Percentiles rank a stretch among this genome's conserved stretches.
These are phyloP conservation scores for Pilobolus umbonatus DNA, from an alignment of 192 early-diverging fungal genomes.

Conservation along the genomic window DNA sequence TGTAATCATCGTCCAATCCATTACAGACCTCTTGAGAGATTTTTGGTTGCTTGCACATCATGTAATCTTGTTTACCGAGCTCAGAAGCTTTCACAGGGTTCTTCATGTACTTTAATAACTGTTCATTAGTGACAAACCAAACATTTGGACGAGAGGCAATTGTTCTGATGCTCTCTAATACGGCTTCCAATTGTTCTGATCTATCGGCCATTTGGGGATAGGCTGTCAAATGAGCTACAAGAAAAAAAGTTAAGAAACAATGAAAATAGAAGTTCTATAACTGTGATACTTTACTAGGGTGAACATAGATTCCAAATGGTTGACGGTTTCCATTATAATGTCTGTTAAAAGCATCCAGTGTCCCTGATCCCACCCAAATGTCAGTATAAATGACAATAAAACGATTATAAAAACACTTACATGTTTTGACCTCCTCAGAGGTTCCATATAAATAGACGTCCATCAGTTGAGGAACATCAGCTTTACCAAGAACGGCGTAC, in stretches of 20 bases:
- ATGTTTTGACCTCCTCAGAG: conserved; percentile 26
- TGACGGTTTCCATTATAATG: conserved; percentile 45
- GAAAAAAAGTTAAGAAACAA: conserved; percentile 20
- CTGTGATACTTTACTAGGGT: conserved; percentile 31
- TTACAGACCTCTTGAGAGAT: conserved; percentile 65
- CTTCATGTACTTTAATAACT: conserved; percentile 68
- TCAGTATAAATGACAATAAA: no score
- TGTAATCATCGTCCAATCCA: conserved; percentile 53
- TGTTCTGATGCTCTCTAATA: conserved; percentile 45
- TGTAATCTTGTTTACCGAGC: conserved; percentile 56
- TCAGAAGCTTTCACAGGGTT: conserved; percentile 67
- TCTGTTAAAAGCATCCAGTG: conserved; percentile 33
- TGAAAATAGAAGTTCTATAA: not conserved
- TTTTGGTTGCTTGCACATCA: conserved; percentile 53
- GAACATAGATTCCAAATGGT: conserved; percentile 50
- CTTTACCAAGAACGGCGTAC: conserved; percentile 43
- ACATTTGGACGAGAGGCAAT: conserved; percentile 48
- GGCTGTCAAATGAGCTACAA: conserved; percentile 38
- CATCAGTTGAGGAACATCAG: conserved; percentile 34
- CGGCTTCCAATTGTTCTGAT: conserved; percentile 9
- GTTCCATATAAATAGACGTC: conserved; percentile 47
- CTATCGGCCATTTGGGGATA: conserved; percentile 22
- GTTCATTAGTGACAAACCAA: conserved; percentile 70
- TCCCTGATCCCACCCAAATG: conserved; percentile 14
- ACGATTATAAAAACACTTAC: conserved; percentile 22